Evolutionary conservation across 2,329 filamentous ascomycete species (phyloP), one percentile per base, ranked within the genome.

Genomic region (Polychaeton citri): DNA sequence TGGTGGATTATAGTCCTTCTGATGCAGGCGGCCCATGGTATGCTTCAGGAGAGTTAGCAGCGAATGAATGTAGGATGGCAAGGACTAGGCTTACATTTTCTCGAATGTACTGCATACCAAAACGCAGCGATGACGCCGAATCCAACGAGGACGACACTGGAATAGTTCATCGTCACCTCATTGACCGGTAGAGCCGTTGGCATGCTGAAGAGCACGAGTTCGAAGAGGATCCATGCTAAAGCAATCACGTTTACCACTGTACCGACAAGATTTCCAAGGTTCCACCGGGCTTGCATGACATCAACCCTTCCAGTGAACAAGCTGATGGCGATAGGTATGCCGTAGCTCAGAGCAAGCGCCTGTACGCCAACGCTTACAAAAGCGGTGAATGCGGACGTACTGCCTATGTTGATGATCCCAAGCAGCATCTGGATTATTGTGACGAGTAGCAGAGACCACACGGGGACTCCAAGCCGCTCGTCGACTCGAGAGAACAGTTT

Each of bases 351-450:
- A 1, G 71, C 69, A 18, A 76, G 56, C 0, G 64, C 69, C 36
- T 74, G 71, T 13, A 74, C 70, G 3, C 71, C 71, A 2, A 74
- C 69, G 1, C 64, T 68, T 8, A 64, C 61, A 37, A 69, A 68
- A 2, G 65, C 66, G 0, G 59, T 65, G 45, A 69, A 69, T 2
- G 66, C 65, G 30, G 57, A 61, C 2, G 59, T 56, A 35, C 57
- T 63, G 4, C 66, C 66, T 2, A 70, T 53, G 35, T 68, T 67
- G 46, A 69, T 68, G 12, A 69, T 49, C 0, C 64, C 64, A 1
- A 69, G 59, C 2, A 69, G 54, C 60, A 68, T 62, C 33, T 69
- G 60, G 4, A 66, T 55, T 1, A 65, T 42, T 0, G 64, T 68
- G 5, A 64, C 45, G 3, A 69, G 54, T 9, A 56, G 46, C 6